Base-by-base conservation (phyloP, 1,139 yeast genomes). In the Dujonia santamariae region DNA sequence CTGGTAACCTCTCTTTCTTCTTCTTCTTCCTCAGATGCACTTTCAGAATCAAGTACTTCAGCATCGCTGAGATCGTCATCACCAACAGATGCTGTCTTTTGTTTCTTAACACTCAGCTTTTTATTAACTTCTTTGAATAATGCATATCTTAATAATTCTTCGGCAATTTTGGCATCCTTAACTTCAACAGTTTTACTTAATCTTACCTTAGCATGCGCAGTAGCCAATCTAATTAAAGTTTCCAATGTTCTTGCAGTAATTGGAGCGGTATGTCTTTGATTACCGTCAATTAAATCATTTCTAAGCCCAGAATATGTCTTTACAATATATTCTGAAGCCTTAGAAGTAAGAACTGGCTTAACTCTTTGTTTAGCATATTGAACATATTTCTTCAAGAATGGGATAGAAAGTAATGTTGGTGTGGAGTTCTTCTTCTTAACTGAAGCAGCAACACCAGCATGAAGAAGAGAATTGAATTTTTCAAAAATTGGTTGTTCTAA, bases 211-310 rank as follows among this genome's bases (percentile, higher is more conserved):
- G 99, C 98, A 59, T 92, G 99, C 0, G 98, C 98, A 1, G 97
- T 86, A 1, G 97, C 75, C 42, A 92, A 69, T 69, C 99, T 95
- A 56, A 92, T 92, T 48, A 92, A 71, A 0, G 99, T 92, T 63
- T 92, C 99, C 48, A 92, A 70, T 3, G 98, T 94, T 79, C 99
- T 86, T 16, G 98, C 96, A 3, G 99, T 92, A 46, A 94, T 87
- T 26, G 99, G 98, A 1, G 96, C 85, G 3, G 97, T 88, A 47
- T 85, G 80, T 40, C 92, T 75, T 54, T 81, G 85, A 48, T 80
- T 81, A 43, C 70, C 74, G 31, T 78, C 83, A 35, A 80, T 67
- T 36, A 79, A 78, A 48, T 90, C 95, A 53, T 88, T 88, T 64
- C 99, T 76, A 46, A 92, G 71, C 9, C 81, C 78, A 1, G 96